Base-by-base conservation (phyloP, 768 basidiomycete species). In the Paxillus ammoniavirescens region DNA sequence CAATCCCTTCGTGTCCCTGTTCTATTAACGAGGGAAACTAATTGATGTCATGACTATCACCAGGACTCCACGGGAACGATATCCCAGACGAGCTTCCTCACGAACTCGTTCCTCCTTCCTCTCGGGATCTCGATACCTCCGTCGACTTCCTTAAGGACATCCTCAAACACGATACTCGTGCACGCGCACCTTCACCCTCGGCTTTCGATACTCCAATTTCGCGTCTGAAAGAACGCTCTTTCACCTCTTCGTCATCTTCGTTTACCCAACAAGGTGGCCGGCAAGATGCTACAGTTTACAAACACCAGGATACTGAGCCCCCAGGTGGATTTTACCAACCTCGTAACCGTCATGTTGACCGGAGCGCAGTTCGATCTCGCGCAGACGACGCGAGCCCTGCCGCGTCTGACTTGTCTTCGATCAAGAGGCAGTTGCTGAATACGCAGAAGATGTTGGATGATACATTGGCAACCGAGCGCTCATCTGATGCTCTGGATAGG, bases 211-310 rank as follows among this genome's bases (percentile, higher is more conserved):
- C 70, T 0, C 86, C 81, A 0, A 68, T 83, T 10, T 89, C 89
- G 0, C 77, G 77, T 49, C 72, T 84, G 21, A 86, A 87, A 63
- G 77, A 82, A 47, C 86, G 89, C 5, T 90, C 91, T 0, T 88
- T 95, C 65, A 81, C 80, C 54, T 73, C 74, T 12, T 73, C 33
- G 35, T 33, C 78, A 6, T 73, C 83, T 2, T 72, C 80, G 4
- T 69, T 78, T 14, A 82, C 83, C 7, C 66, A 56, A 12, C 64
- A 68, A 49, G 78, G 83, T 2, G 77, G 79, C 5, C 80, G 89
- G 10, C 83, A 85, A 57, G 97, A 99, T 67, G 97, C 93, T 2
- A 91, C 93, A 0, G 87, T 93, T 33, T 99, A 97, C 76, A 91
- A 91, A 62, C 89, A 97, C 72, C 78, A 78, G 26, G 85, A 83